Evolutionary conservation across 768 basidiomycete species (phyloP), one percentile per base, ranked within the genome.

Genomic region (Leccinum rimulosum): DNA sequence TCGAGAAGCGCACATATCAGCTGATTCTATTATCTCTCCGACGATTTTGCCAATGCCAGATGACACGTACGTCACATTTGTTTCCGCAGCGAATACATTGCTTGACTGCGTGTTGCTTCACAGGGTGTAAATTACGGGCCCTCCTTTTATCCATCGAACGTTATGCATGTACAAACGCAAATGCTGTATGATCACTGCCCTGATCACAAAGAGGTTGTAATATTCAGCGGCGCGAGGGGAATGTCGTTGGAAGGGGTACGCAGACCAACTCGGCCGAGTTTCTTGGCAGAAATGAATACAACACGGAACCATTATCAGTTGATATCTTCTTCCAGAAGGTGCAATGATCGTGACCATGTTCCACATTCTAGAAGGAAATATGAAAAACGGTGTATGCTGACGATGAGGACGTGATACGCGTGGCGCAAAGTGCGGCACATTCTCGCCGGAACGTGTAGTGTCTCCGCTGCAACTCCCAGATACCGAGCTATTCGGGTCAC

Each of bases 31-130:
- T 35, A 12, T 60, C 61, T 25, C 58, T 40, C 50, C 14, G 54
- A 30, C 51, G 38, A 10, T 50, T 28, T 19, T 52, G 48, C 35
- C 45, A 36, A 53, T 22, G 7, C 38, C 15, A 87, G 85, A 87
- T 73, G 85, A 86, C 69, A 82, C 82, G 85, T 86, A 74, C 71
- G 84, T 80, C 48, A 59, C 54, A 19, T 28, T 50, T 59, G 50
- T 31, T 22, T 25, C 17, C 36, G 22, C 17, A 30, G 15, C 25
- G 17, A n/a, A n/a, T n/a, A 33, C 55, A 50, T 15, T 53, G 38
- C 9, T 36, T 48, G 52, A 40, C n/a, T 9, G 54, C 36, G 8
- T 25, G 59, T 61, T 50, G 14, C 14, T 59, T 62, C 47, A 11
- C 52, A 79, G 78, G 61, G 78, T 80, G 62, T 80, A 75, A 70